phyloP scores from a whole-genome alignment of 169 alveolate species.

The Eimeria nieschulzi region DNA sequence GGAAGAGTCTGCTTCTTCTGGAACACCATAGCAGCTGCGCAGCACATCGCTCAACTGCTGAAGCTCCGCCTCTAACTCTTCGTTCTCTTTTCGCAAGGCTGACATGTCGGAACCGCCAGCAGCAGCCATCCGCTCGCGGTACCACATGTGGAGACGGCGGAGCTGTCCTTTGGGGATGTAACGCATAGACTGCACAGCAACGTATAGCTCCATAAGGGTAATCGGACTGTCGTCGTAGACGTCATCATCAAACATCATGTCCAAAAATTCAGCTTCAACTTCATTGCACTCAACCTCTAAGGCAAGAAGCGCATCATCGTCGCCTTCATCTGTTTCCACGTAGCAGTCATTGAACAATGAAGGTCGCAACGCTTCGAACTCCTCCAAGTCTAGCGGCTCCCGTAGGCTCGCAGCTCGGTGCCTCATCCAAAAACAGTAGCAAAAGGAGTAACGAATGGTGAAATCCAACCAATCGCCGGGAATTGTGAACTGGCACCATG shows the following conservation, averaged over 20 bases:
- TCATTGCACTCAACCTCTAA: conserved; percentile 49
- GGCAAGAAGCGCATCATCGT: conserved; percentile 52
- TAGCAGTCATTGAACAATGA: conserved; percentile 71
- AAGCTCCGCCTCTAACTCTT: conserved; percentile 68
- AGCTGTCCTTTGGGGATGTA: conserved; percentile 72
- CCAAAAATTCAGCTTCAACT: conserved; percentile 68
- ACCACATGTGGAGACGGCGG: conserved; percentile 70
- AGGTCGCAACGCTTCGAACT: conserved; percentile 72
- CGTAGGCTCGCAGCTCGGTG: conserved; percentile 71
- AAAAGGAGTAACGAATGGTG: conserved; percentile 77
- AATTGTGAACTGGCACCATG: conserved; percentile 74
- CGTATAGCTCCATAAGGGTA: conserved; percentile 76
- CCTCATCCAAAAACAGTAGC: conserved; percentile 78
- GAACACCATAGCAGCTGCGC: conserved; percentile 41
- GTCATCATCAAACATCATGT: conserved; percentile 72
- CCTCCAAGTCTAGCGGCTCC: conserved; percentile 76
- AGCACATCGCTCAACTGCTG: conserved; percentile 72
- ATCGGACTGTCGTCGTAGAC: conserved; percentile 76
- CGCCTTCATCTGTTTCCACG: conserved; percentile 40
- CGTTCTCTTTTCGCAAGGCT: conserved; percentile 71
- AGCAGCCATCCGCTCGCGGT: conserved; percentile 73
- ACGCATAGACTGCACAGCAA: conserved; percentile 78
- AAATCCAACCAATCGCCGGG: conserved; percentile 79
- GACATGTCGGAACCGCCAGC: conserved; percentile 64
- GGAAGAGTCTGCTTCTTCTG: conserved; percentile 9